These are phyloP conservation scores for Suillus discolor DNA, from an alignment of 768 basidiomycete genomes.

Conservation along the genomic window DNA sequence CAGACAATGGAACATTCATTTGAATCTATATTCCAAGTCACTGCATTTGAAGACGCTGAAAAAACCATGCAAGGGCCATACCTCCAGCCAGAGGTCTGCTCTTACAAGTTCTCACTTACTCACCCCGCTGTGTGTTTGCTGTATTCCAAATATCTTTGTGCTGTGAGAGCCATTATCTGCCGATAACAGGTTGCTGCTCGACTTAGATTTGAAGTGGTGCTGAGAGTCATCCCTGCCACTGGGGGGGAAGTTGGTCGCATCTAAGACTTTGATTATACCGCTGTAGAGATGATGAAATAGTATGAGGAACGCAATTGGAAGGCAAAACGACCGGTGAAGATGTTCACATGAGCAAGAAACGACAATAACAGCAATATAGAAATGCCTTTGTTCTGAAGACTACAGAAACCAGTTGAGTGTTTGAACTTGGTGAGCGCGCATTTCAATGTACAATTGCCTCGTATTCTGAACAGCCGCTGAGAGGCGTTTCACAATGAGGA, in stretches of 20 bases:
- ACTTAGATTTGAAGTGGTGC: conserved; percentile 13
- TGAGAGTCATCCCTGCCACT: conserved; percentile 11
- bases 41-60: too few relatives aligned
- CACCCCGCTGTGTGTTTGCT: conserved; percentile 9
- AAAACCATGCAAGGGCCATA: too few relatives aligned
- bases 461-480: conserved; percentile 48
- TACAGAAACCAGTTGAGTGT: conserved; percentile 23
- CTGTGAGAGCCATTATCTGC: neutral
- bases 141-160: conserved; percentile 13
- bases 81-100: neutral
- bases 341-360: neutral
- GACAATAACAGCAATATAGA: conserved; percentile 41
- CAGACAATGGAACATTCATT: too few relatives aligned
- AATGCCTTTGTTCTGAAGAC: conserved; percentile 59
- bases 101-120: neutral
- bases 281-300: conserved; percentile 31
- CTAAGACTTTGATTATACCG: conserved; percentile 54
- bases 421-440: neutral
- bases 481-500: conserved; percentile 40
- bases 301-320: neutral
- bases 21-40: too few relatives aligned
- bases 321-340: neutral
- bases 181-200: neutral
- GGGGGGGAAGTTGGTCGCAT: conserved; percentile 44
- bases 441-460: conserved; percentile 52